Percentiles rank a stretch among this genome's conserved stretches.
phyloP scores from a whole-genome alignment of 78 protist genomes.

The Chrysochromulina tobinii region DNA sequence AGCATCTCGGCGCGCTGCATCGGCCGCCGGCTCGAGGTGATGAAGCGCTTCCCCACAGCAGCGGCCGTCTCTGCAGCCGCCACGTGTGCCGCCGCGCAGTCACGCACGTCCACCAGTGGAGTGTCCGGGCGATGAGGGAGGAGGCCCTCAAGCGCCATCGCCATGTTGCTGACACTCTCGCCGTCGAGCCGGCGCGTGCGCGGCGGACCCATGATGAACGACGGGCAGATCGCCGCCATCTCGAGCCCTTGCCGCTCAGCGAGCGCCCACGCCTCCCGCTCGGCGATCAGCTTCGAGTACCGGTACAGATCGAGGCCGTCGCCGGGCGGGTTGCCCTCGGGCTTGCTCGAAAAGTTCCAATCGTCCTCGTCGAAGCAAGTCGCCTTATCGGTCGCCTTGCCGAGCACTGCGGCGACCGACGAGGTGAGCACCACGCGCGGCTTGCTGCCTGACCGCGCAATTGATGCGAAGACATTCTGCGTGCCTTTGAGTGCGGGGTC shows the following conservation, averaged over 20 bases:
- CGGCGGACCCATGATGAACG: neutral
- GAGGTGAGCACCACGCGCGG: neutral
- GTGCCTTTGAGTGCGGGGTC: neutral
- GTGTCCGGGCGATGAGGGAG: neutral
- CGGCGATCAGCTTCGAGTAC: neutral
- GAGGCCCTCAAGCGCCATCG: neutral
- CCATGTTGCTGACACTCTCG: neutral
- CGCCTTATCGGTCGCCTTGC: neutral
- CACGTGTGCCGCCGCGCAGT: neutral
- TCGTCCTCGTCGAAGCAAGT: neutral
- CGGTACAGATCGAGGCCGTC: neutral
- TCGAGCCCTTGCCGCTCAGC: neutral
- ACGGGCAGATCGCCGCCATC: neutral
- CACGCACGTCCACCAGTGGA: neutral
- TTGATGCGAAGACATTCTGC: neutral
- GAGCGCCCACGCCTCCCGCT: neutral
- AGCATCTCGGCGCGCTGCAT: neutral
- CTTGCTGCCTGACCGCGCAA: neutral
- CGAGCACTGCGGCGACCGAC: neutral
- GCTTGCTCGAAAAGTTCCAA: neutral
- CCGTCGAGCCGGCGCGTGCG: neutral
- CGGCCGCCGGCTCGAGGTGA: neutral
- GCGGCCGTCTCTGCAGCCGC: neutral
- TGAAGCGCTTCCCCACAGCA: neutral
- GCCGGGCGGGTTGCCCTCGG: neutral